A percentile compares a stretch with the other conserved stretches of the same genome.
phyloP scores from a whole-genome alignment of 2,329 filamentous ascomycete genomes.

The Escovopsis sp. region DNA sequence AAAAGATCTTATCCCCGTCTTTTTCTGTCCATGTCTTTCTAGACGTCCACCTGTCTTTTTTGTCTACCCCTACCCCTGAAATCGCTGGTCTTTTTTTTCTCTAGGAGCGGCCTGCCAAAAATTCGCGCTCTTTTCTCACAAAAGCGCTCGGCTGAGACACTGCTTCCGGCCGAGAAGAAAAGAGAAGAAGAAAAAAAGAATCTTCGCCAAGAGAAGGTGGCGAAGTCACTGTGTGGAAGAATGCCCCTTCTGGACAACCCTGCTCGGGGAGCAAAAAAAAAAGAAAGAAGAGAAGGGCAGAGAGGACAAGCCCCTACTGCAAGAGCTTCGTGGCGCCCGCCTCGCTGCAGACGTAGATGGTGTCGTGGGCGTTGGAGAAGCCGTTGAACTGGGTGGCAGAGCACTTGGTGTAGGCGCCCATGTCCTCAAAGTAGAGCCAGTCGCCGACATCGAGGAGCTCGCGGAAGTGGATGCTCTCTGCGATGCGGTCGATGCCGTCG shows the following conservation, averaged over 20 bases:
- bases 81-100: too few species aligned
- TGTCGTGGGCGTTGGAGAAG: constrained; percentile 81
- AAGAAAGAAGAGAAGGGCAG: neutral
- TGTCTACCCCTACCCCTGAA: neutral
- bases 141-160: too few species aligned
- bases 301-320: neutral
- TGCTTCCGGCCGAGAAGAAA: too few species aligned
- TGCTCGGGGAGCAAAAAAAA: too few species aligned
- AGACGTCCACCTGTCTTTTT: neutral
- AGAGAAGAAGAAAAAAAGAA: too few species aligned
- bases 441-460: constrained; percentile 79
- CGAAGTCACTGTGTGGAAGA: too few species aligned
- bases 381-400: constrained; percentile 97
- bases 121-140: too few species aligned
- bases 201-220: too few species aligned
- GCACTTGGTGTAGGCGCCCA: constrained; percentile 98
- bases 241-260: too few species aligned
- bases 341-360: constrained; percentile 92
- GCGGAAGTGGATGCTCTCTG: constrained; percentile 61
- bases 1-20: too few species aligned
- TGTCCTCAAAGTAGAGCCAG: constrained; percentile 97
- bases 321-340: constrained; percentile 66
- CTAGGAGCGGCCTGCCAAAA: too few species aligned
- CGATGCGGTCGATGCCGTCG: constrained; percentile 92
- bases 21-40: too few species aligned